Conservation (phyloP, 2,329 filamentous ascomycete species). For the Fusarium armeniacum region DNA sequence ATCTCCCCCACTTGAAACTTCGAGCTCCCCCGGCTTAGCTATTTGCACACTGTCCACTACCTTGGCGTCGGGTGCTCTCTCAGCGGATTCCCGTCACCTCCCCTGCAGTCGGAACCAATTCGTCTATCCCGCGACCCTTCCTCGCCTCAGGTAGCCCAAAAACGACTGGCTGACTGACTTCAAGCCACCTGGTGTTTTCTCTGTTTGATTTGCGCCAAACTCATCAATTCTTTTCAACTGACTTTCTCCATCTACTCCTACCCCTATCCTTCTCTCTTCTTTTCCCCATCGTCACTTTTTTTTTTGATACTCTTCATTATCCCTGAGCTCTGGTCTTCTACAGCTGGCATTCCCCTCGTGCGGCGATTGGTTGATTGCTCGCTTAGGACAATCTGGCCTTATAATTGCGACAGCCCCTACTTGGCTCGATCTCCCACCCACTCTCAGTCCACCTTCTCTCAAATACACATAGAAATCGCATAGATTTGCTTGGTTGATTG, state of each 20-base stretch:
- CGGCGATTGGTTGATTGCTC: constrained; percentile 41
- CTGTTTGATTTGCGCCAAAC: constrained; percentile 48
- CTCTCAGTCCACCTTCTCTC: constrained; percentile 20
- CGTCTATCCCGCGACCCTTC: constrained; percentile 48
- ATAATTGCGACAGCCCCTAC: constrained; percentile 48
- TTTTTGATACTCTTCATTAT: constrained; percentile 4
- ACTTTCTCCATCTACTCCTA: constrained; percentile 33
- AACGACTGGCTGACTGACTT: constrained; percentile 48
- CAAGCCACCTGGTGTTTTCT: constrained; percentile 55
- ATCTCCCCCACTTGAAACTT: constrained; percentile 20
- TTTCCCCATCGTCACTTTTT: constrained; percentile 31
- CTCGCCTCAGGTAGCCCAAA: constrained; percentile 50
- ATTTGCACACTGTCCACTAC: constrained; percentile 22
- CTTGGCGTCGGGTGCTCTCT: constrained; percentile 40
- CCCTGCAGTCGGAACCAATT: constrained; percentile 48
- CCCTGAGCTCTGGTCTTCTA: constrained; percentile 11
- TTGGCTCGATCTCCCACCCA: constrained; percentile 30
- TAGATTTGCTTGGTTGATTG: constrained; percentile 12
- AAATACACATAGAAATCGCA: constrained; percentile 20
- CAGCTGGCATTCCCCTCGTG: constrained; percentile 34
- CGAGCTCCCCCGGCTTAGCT: constrained; percentile 22
- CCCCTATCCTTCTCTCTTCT: constrained; percentile 40
- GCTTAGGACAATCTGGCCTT: constrained; percentile 54
- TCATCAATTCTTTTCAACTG: constrained; percentile 39
- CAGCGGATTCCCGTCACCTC: constrained; percentile 44